Conservation (phyloP, 805 yeast genomes). For the Helenozyma rhizophorensis region DNA sequence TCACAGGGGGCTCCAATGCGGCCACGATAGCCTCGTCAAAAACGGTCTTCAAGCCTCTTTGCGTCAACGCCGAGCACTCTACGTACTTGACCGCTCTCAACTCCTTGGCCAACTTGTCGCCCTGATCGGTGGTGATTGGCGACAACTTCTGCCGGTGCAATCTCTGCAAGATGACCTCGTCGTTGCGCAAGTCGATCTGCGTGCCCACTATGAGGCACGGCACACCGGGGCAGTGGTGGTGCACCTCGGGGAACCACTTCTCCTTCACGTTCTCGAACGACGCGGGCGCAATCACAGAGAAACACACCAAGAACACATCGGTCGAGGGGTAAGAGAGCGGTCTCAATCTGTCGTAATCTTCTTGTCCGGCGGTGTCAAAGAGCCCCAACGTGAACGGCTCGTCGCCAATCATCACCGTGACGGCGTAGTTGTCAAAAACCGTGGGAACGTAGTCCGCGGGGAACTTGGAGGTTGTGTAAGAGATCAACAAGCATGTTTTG, state of each 20-base stretch:
- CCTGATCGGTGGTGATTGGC: slow-evolving; percentile 82
- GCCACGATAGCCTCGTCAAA: slow-evolving; percentile 98
- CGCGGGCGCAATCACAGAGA: slow-evolving; percentile 95
- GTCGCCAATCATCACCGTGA: slow-evolving; percentile 93
- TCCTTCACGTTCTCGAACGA: slow-evolving; percentile 96
- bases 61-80: slow-evolving; percentile 97
- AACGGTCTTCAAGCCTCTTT: slow-evolving; percentile 94
- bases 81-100: slow-evolving; percentile 94
- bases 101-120: slow-evolving; percentile 90
- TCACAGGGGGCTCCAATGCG: slow-evolving; percentile 94
- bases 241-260: slow-evolving; percentile 97
- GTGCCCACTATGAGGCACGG: slow-evolving; percentile 97
- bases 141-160: slow-evolving; percentile 84
- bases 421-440: slow-evolving; percentile 95
- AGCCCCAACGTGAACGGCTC: slow-evolving; percentile 97
- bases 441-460: slow-evolving; percentile 99
- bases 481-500: slow-evolving; percentile 89
- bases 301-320: slow-evolving; percentile 93
- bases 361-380: slow-evolving; percentile 99
- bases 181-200: slow-evolving; percentile 91
- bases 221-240: slow-evolving; percentile 96
- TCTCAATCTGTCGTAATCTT: slow-evolving; percentile 95
- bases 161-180: slow-evolving; percentile 84
- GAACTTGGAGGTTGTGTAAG: slow-evolving; percentile 94
- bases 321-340: slow-evolving; percentile 97